phyloP scores from a whole-genome alignment of 352 stramenopile species.

The Pythium diclinum region DNA sequence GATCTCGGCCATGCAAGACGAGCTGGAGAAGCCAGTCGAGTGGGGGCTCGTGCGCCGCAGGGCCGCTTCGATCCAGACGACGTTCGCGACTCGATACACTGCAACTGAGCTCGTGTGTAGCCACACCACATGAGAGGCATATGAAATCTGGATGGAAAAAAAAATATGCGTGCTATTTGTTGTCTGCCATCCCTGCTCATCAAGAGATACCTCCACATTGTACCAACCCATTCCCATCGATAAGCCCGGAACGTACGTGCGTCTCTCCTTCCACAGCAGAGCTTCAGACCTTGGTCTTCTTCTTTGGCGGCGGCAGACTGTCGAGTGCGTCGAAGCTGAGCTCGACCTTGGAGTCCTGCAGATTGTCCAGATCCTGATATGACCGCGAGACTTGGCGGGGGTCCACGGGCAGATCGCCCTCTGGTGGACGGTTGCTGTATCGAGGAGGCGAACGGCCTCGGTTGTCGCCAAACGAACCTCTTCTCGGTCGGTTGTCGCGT shows the following conservation, averaged over 20 bases:
- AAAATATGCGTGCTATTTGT: conserved; percentile 6
- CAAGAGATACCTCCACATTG: not conserved
- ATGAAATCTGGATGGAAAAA: not conserved
- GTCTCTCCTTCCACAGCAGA: not conserved
- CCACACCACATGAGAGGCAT: not conserved
- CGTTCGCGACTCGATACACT: not conserved
- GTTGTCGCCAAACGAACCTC: conserved; percentile 42
- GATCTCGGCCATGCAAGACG: conserved; percentile 8
- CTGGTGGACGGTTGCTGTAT: conserved; percentile 36
- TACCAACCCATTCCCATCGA: not conserved
- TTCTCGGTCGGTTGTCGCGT: conserved; percentile 45
- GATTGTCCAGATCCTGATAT: conserved; percentile 82
- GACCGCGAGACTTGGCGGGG: conserved; percentile 78
- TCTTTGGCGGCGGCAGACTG: conserved; percentile 79
- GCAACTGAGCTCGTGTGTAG: not conserved
- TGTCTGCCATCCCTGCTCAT: not conserved
- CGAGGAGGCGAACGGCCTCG: conserved; percentile 29
- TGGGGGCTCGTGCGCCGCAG: conserved; percentile 4
- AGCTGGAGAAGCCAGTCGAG: conserved; percentile 6
- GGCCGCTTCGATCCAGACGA: conserved; percentile 5
- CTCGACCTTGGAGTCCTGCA: conserved; percentile 82
- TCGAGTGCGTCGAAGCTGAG: conserved; percentile 80
- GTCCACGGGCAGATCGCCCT: conserved; percentile 71
- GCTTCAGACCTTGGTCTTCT: conserved; percentile 74
- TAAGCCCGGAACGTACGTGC: not conserved